A percentile compares a stretch with the other conserved stretches of the same genome.
These are phyloP conservation scores for Aegilops umbellulata DNA, from an alignment of 176 grass and related monocot species.

Conservation along the genomic window DNA sequence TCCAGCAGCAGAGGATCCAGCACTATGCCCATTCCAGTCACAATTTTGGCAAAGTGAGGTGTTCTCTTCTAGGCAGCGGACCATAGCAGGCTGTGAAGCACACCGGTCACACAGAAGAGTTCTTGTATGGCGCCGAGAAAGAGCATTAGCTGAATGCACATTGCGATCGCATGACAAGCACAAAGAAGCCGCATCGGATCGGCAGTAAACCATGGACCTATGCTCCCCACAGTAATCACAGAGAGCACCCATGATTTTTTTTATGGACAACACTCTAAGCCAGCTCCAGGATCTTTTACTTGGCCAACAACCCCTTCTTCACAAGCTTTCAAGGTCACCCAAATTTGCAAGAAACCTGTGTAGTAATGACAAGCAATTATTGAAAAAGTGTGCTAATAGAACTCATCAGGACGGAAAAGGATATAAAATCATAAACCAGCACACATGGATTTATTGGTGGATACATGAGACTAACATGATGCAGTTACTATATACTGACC, in stretches of 20 bases:
- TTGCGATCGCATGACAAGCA: conserved; percentile 90
- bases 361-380: not conserved
- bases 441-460: not conserved
- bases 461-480: not conserved
- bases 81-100: conserved; percentile 60
- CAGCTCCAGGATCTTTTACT: not conserved
- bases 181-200: conserved; percentile 76
- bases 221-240: conserved; percentile 88
- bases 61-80: conserved; percentile 68
- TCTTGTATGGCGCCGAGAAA: conserved; percentile 72
- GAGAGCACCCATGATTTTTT: conserved; percentile 52
- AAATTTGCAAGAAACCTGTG: conserved; percentile 20
- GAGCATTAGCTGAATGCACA: conserved; percentile 90
- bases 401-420: not conserved
- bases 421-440: not conserved
- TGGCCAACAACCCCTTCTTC: not conserved
- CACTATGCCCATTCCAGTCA: conserved; percentile 70
- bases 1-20: conserved; percentile 38
- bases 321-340: not conserved
- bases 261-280: conserved; percentile 4
- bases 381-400: not conserved
- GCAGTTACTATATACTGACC: not conserved
- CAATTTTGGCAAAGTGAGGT: conserved; percentile 81
- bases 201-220: conserved; percentile 84
- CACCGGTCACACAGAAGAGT: conserved; percentile 88